Percentiles rank a stretch among this genome's conserved stretches.
These are phyloP conservation scores for Rhodotorula sp. DNA, from an alignment of 1,284 basidiomycete species.

Conservation along the genomic window DNA sequence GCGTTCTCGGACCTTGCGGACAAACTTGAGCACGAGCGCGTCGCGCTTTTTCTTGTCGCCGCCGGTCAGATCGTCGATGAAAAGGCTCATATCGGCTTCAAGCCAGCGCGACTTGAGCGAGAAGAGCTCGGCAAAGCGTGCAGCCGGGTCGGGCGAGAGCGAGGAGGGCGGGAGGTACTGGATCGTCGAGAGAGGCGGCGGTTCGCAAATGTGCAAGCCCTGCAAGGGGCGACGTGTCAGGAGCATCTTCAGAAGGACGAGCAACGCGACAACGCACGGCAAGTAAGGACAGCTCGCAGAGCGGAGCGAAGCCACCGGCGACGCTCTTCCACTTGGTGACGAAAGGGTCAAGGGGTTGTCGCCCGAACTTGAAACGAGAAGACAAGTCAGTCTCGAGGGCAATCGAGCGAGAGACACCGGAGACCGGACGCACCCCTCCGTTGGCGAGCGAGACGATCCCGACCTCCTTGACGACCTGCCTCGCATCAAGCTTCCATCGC, in stretches of 20 bases:
- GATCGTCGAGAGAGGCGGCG: constrained; percentile 48
- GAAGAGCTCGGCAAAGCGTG: constrained; percentile 81
- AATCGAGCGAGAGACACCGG: constrained; percentile 1
- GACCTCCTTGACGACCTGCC: constrained; percentile 63
- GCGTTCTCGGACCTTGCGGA: constrained; percentile 69
- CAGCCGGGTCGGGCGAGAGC: constrained; percentile 70
- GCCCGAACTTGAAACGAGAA: constrained; percentile 56
- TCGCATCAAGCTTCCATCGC: constrained; percentile 66
- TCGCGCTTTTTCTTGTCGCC: constrained; percentile 81
- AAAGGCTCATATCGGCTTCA: constrained; percentile 73
- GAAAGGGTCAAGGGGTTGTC: constrained; percentile 62
- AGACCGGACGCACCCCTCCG: constrained; percentile 58
- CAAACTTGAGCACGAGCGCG: constrained; percentile 79
- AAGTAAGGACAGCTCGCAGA: constrained; percentile 64
- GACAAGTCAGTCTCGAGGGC: not conserved
- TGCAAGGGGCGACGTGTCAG: not conserved
- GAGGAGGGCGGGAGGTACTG: constrained; percentile 71
- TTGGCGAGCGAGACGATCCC: constrained; percentile 69
- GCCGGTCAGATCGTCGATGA: constrained; percentile 70
- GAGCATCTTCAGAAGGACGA: not conserved
- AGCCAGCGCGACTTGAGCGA: constrained; percentile 73
- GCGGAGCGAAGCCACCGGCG: constrained; percentile 68
- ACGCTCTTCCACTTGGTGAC: constrained; percentile 68
- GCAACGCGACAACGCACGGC: constrained; percentile 56
- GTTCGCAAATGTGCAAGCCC: constrained; percentile 20